Evolutionary conservation across 371 early-diverging fungal species (phyloP), one percentile per base, ranked within the genome.

Genomic region (Circinella umbellata): DNA sequence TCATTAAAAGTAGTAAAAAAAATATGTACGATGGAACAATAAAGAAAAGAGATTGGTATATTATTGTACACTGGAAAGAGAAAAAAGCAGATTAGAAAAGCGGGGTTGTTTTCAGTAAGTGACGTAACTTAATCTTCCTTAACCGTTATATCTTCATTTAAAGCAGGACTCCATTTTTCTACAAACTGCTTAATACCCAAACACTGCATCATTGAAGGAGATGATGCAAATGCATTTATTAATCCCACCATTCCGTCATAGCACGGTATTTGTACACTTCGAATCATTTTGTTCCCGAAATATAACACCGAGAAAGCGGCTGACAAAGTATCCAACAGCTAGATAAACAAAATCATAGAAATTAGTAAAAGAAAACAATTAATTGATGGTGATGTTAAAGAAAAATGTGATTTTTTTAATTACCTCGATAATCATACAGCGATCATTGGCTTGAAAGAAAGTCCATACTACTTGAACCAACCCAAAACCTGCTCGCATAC

Each of bases 301-400:
- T 79, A 79, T 13, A 79, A 69, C 3, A 76, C 62, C 5, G 79
- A 73, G 35, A 68, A 73, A 6, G 76, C 79, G 8, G 69, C 66
- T 3, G 76, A 73, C 10, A 79, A 42, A 0, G 65, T 70, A 63
- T 79, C 73, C 48, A 72, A 63, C 64, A 73, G 20, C 74, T 72
- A 20, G 1, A 65, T 7, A 61, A 1, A 57, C 20, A 54, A 17
- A 60, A 59, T 20, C 10, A 11, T 17, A 14, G 10, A 8, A 57
- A 20, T 14, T 57, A 14, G 35, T 15, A 9, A 57, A 13, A 67
- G 27, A 54, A 27, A 17, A 57, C 36, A 37, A 66, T 13, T 38
- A 59, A 37, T 14, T 11, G 38, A 39, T n/a, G 6, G 39, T 49
- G 20, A 64, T 35, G 14, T 36, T 18, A 11, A 60, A 13, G 4